These are phyloP conservation scores for Stephanodiscus minutulus DNA, from an alignment of 108 stramenopile genomes.

Conservation along the genomic window DNA sequence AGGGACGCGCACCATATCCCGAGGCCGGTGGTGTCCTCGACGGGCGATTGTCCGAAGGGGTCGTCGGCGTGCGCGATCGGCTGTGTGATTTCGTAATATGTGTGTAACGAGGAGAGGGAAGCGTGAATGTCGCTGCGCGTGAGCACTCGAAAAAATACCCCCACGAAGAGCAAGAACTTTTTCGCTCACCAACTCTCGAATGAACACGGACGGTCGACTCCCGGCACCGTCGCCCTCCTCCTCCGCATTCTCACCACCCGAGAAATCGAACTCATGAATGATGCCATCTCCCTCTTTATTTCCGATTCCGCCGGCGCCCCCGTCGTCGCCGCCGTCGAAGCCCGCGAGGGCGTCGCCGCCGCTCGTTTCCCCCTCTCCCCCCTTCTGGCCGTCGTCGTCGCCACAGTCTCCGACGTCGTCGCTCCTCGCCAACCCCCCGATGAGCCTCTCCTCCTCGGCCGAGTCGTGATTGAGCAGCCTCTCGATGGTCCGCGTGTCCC, in stretches of 20 bases:
- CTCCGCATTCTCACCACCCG: background rate
- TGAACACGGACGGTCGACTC: slow-evolving; percentile 18
- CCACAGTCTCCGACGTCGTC: background rate
- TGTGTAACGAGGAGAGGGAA: background rate
- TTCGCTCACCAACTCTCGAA: slow-evolving; percentile 49
- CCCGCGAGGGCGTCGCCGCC: background rate
- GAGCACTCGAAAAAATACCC: too few relatives aligned
- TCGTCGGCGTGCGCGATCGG: slow-evolving; percentile 69
- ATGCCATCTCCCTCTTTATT: slow-evolving; percentile 25
- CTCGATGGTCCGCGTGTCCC: slow-evolving; percentile 67
- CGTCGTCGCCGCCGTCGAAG: background rate
- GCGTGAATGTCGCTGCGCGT: too few relatives aligned
- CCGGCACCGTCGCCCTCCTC: slow-evolving; percentile 13
- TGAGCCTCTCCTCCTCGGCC: slow-evolving; percentile 81
- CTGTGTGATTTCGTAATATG: slow-evolving; percentile 17
- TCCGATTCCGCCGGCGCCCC: slow-evolving; percentile 1
- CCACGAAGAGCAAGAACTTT: background rate
- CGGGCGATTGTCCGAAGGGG: slow-evolving; percentile 70
- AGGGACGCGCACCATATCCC: slow-evolving; percentile 86
- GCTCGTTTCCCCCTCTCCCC: background rate
- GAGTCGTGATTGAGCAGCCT: slow-evolving; percentile 83
- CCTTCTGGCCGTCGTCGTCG: slow-evolving; percentile 12
- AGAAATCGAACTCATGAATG: slow-evolving; percentile 69
- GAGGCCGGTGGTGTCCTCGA: slow-evolving; percentile 83
- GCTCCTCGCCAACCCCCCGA: slow-evolving; percentile 49